A percentile compares a stretch with the other conserved stretches of the same genome.
Evolutionary conservation across 176 grass and related monocot species (phyloP).

Genomic region (Eragrostis nindensis): DNA sequence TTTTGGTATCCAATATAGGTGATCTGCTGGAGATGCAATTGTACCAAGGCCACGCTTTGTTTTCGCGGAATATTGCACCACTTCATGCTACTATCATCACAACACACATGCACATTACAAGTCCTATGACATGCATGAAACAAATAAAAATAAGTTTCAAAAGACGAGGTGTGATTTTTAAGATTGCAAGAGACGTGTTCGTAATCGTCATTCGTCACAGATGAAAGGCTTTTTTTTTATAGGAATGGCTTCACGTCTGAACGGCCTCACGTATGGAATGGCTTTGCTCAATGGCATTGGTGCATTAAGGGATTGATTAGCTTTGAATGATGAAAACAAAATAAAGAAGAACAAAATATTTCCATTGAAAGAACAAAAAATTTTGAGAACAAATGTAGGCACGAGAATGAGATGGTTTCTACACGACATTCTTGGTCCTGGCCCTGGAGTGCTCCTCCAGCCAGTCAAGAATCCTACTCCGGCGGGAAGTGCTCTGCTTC

Average conservation of each 20-base stretch:
- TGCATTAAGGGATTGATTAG: no score
- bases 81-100: not conserved
- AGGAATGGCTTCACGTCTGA: no score
- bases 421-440: slow-evolving; percentile 34
- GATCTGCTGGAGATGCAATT: no score
- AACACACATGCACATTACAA: not conserved
- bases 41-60: not conserved
- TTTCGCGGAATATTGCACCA: not conserved
- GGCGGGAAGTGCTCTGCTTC: slow-evolving; percentile 1
- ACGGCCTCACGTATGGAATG: no score
- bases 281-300: no score
- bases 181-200: no score
- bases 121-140: not conserved
- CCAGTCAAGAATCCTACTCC: slow-evolving; percentile 51
- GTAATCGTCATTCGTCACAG: no score
- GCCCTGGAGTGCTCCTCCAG: slow-evolving; percentile 43
- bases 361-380: slow-evolving; percentile 12
- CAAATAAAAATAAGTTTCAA: no score
- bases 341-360: not conserved
- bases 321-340: not conserved
- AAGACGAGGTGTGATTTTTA: no score
- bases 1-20: no score
- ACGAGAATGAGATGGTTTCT: not conserved
- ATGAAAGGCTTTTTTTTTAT: no score
- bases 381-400: not conserved